These are phyloP conservation scores for Fusarium luffae DNA, from an alignment of 2,329 filamentous ascomycete species.

Conservation along the genomic window DNA sequence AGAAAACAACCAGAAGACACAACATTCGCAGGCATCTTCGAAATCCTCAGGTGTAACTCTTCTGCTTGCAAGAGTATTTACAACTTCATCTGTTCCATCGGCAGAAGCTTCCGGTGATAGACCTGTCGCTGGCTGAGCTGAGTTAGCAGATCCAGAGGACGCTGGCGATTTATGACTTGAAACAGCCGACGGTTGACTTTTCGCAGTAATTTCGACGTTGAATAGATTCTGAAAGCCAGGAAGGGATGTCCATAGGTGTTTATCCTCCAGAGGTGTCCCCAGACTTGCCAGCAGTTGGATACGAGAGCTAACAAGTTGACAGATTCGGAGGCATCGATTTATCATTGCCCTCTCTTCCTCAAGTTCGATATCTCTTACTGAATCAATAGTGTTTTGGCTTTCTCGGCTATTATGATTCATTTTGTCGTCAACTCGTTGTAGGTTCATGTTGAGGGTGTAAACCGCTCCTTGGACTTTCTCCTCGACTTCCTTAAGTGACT, in stretches of 20 bases:
- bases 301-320: slow-evolving; percentile 51
- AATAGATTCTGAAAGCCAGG: too few species aligned
- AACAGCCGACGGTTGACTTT: too few species aligned
- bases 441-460: slow-evolving; percentile 50
- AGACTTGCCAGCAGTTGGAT: too few species aligned
- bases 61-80: background rate
- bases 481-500: slow-evolving; percentile 51
- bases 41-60: slow-evolving; percentile 10
- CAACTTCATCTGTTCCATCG: too few species aligned
- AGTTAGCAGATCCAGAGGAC: fast-evolving
- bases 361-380: slow-evolving; percentile 46
- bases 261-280: slow-evolving; percentile 35
- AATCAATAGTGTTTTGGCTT: slow-evolving; percentile 20
- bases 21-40: slow-evolving; percentile 2
- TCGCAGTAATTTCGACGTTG: too few species aligned
- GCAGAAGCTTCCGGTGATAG: too few species aligned
- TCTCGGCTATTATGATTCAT: slow-evolving; percentile 38
- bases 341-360: slow-evolving; percentile 52
- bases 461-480: slow-evolving; percentile 53
- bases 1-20: slow-evolving; percentile 19
- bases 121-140: too few species aligned
- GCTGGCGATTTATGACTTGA: fast-evolving
- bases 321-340: slow-evolving; percentile 53
- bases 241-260: background rate
- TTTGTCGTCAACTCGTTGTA: slow-evolving; percentile 52